These are phyloP conservation scores for Ganoderma sinense DNA, from an alignment of 1,284 basidiomycete species.

Conservation along the genomic window DNA sequence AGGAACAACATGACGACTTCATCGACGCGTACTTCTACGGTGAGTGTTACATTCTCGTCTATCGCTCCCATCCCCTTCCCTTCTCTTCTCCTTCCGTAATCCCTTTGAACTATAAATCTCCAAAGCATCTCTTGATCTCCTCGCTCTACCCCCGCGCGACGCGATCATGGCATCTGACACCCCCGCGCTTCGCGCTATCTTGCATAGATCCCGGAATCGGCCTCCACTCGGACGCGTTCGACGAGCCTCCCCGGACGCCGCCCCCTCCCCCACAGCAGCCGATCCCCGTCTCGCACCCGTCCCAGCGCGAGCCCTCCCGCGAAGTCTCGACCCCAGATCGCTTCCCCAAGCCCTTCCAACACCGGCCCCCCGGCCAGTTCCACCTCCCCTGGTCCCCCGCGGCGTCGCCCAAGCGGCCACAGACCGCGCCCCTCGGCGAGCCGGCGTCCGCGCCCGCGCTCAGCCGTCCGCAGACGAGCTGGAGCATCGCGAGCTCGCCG, in stretches of 20 bases:
- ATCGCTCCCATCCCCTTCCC: conserved; percentile 6
- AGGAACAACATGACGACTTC: conserved; percentile 53
- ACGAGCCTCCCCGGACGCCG: conserved; percentile 24
- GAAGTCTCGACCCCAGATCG: conserved; percentile 36
- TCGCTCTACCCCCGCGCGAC: background rate
- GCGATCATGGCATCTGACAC: conserved; percentile 11
- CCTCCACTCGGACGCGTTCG: conserved; percentile 16
- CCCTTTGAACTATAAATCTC: conserved; percentile 4
- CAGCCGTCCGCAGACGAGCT: background rate
- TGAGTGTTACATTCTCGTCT: conserved; percentile 42
- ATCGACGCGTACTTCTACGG: conserved; percentile 58
- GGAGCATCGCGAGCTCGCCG: conserved; percentile 12
- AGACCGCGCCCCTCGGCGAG: conserved; percentile 13
- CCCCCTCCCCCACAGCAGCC: conserved; percentile 18
- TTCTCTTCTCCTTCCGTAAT: conserved; percentile 2
- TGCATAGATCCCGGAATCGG: conserved; percentile 33
- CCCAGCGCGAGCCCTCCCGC: conserved; percentile 11
- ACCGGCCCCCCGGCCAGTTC: conserved; percentile 42
- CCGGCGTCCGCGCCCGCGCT: background rate
- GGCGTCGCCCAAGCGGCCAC: conserved; percentile 33
- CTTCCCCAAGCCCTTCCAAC: conserved; percentile 42
- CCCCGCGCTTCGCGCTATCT: conserved; percentile 3
- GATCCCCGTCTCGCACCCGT: conserved; percentile 12
- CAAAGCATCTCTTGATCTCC: conserved; percentile 6
- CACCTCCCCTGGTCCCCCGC: conserved; percentile 41